phyloP scores from a whole-genome alignment of 805 yeast genomes.

The Ogataea wickerhamii region DNA sequence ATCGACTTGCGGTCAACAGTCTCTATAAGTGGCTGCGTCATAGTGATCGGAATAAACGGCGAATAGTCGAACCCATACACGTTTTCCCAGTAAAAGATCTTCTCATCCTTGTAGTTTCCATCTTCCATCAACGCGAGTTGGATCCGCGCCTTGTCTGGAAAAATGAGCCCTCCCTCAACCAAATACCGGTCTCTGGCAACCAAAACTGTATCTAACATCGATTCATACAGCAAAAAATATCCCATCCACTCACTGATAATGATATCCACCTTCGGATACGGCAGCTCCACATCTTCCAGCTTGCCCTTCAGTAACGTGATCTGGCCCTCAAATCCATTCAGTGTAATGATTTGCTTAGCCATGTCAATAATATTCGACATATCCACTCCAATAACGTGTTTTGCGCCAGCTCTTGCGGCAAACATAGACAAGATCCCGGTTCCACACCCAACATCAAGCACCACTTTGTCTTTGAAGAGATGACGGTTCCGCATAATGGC shows the following conservation, averaged over 20 bases:
- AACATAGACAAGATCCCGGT: conserved; percentile 97
- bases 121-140: conserved; percentile 92
- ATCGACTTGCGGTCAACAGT: conserved; percentile 77
- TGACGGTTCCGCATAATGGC: conserved; percentile 89
- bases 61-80: conserved; percentile 96
- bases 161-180: conserved; percentile 78
- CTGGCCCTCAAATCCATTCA: conserved; percentile 81
- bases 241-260: conserved; percentile 99
- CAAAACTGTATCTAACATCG: conserved; percentile 95
- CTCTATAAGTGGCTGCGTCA: conserved; percentile 94
- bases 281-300: conserved; percentile 86
- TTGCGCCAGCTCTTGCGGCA: conserved; percentile 98
- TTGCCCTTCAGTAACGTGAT: conserved; percentile 90
- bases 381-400: conserved; percentile 95
- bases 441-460: conserved; percentile 98
- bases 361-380: conserved; percentile 94
- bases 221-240: conserved; percentile 89
- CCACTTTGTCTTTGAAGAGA: conserved; percentile 87
- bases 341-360: conserved; percentile 84
- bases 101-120: conserved; percentile 85
- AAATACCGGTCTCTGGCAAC: conserved; percentile 90
- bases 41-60: conserved; percentile 81
- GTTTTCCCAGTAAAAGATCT: conserved; percentile 91
- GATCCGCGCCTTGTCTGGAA: conserved; percentile 92
- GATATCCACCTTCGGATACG: conserved; percentile 86